Conservation (phyloP, 2,329 filamentous ascomycete species). For the Drechslera avenae region DNA sequence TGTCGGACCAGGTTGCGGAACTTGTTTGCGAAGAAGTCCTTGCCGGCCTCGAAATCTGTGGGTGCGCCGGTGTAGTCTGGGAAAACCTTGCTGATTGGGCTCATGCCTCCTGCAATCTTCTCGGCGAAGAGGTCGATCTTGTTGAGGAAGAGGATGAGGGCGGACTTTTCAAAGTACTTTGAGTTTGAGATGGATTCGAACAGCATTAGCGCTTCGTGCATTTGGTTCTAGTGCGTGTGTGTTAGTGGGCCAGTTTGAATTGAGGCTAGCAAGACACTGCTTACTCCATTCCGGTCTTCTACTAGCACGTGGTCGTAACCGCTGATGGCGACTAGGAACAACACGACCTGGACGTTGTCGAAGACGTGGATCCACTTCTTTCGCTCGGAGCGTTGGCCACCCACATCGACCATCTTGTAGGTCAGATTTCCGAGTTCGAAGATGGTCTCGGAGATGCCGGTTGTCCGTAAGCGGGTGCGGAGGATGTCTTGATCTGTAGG, state of each 20-base stretch:
- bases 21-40: slow-evolving; percentile 58
- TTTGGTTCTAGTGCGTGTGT: slow-evolving; percentile 54
- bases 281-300: slow-evolving; percentile 92
- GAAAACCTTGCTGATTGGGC: slow-evolving; percentile 56
- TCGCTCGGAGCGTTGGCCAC: slow-evolving; percentile 91
- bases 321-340: slow-evolving; percentile 94
- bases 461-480: slow-evolving; percentile 86
- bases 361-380: slow-evolving; percentile 99
- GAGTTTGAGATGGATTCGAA: slow-evolving; percentile 60
- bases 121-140: slow-evolving; percentile 60
- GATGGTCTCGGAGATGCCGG: slow-evolving; percentile 92
- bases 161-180: slow-evolving; percentile 58
- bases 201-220: slow-evolving; percentile 60
- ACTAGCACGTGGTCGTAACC: slow-evolving; percentile 96
- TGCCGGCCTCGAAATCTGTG: slow-evolving; percentile 54
- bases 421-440: slow-evolving; percentile 92
- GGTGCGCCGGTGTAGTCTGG: slow-evolving; percentile 54
- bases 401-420: slow-evolving; percentile 97
- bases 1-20: slow-evolving; percentile 58
- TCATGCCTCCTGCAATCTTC: slow-evolving; percentile 54
- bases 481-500: slow-evolving; percentile 95
- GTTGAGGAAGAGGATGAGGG: slow-evolving; percentile 60
- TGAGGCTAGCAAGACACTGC: slow-evolving; percentile 43
- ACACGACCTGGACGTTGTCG: slow-evolving; percentile 87
- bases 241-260: slow-evolving; percentile 12